Evolutionary conservation across 1,284 basidiomycete species (phyloP), one percentile per base, ranked within the genome.

Genomic region (Malassezia yamatoensis): DNA sequence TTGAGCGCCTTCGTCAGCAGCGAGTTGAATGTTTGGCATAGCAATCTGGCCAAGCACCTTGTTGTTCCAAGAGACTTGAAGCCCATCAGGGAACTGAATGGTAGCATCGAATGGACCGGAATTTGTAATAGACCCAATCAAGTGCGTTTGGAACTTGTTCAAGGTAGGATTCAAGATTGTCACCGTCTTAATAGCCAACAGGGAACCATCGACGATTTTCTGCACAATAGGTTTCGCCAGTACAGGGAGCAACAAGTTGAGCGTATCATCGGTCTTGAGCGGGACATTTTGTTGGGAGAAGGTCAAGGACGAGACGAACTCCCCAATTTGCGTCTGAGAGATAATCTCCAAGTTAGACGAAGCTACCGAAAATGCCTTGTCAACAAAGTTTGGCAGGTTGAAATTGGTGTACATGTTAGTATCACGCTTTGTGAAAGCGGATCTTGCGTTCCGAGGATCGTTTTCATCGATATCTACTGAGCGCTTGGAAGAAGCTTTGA

Each of bases 191-290:
- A 74, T 54, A 58, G 60, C 55, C 49, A 88, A 75, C 16, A 78
- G 74, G 9, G 84, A 78, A 21, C 78, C 81, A 24, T 80, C 78
- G 39, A 88, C 83, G 59, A 88, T 81, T 63, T 81, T 83, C 73
- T 88, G 84, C n/a, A 87, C 86, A 57, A 88, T 86, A 3, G 86
- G 86, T 55, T 81, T 79, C 1, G 86, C 85, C 49, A 88, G 79
- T 43, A 85, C 74, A 8, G 85, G 86, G 8, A 88, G 77, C 46
- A 88, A 80, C 47, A 83, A 70, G 66, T 85, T 78, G 53, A 86
- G 76, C 51, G 78, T 82, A 12, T 79, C 71, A 67, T 85, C 86
- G 1, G 84, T 86, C 34, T 75, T 68, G 21, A 83, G 83, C 2
- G 82, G 79, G 21, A 87, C 79, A 47, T 76, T 53, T 38, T 54